Percentiles rank a stretch among this genome's conserved stretches.
These are phyloP conservation scores for Penicillium sumatraense DNA, from an alignment of 2,329 filamentous ascomycete species.

Conservation along the genomic window DNA sequence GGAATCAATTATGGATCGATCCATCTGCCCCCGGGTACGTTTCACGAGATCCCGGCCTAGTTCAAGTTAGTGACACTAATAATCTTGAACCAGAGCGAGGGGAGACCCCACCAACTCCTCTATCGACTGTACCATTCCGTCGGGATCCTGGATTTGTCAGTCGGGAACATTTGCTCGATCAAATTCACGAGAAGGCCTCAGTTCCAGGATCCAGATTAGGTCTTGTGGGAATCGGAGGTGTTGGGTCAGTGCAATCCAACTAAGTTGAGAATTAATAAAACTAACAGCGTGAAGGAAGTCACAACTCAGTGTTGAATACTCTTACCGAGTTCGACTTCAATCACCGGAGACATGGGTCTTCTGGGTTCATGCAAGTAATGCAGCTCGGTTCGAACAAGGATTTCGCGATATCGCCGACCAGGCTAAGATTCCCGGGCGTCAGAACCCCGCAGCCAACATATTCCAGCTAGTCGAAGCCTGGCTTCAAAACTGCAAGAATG, in stretches of 20 bases:
- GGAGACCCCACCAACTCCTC: slow-evolving; percentile 1
- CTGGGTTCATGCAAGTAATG: slow-evolving; percentile 36
- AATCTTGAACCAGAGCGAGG: neutral
- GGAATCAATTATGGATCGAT: neutral
- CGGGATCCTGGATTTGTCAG: slow-evolving; percentile 1
- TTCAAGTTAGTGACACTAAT: neutral
- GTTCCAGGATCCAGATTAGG: slow-evolving; percentile 15
- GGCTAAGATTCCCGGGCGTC: slow-evolving; percentile 34
- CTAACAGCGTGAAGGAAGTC: slow-evolving; percentile 41
- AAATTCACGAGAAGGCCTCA: slow-evolving; percentile 27
- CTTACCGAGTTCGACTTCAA: slow-evolving; percentile 31
- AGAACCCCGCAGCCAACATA: slow-evolving; percentile 37
- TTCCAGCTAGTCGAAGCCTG: slow-evolving; percentile 32
- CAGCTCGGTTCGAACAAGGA: slow-evolving; percentile 37
- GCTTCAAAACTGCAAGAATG: slow-evolving; percentile 22
- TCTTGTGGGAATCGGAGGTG: slow-evolving; percentile 21
- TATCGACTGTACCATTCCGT: slow-evolving; percentile 18
- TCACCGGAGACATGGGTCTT: slow-evolving; percentile 40
- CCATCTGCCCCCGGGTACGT: neutral
- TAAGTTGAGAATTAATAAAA: slow-evolving; percentile 5
- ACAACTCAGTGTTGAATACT: slow-evolving; percentile 45
- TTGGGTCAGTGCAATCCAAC: slow-evolving; percentile 10
- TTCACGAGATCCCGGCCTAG: neutral
- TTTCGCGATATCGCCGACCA: slow-evolving; percentile 40
- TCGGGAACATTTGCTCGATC: slow-evolving; percentile 24